These are phyloP conservation scores for Phytopythium montanum DNA, from an alignment of 352 stramenopile species.

Conservation along the genomic window DNA sequence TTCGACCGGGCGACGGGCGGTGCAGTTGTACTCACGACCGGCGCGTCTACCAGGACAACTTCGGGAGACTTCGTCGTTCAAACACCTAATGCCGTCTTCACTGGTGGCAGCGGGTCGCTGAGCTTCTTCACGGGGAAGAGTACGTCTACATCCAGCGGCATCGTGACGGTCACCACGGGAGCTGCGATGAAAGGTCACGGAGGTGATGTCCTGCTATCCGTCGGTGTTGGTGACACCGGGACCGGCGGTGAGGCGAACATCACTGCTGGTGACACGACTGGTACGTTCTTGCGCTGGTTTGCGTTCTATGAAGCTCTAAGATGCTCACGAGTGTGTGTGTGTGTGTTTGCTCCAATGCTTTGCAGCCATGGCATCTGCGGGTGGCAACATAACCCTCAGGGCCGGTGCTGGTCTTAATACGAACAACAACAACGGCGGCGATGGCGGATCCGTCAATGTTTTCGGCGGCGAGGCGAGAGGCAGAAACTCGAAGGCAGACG, in stretches of 20 bases:
- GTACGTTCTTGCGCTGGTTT: conserved; percentile 22
- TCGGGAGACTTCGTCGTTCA: conserved; percentile 55
- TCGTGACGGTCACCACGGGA: conserved; percentile 28
- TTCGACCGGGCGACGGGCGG: conserved; percentile 54
- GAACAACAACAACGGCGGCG: conserved; percentile 45
- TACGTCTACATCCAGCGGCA: conserved; percentile 28
- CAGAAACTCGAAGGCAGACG: conserved; percentile 29
- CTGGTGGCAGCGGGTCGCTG: conserved; percentile 52
- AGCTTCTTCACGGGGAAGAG: conserved; percentile 31
- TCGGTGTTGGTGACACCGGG: conserved; percentile 28
- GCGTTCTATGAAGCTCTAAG: background rate
- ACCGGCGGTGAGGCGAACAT: conserved; percentile 52
- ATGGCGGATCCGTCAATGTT: conserved; percentile 53
- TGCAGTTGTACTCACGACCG: conserved; percentile 49
- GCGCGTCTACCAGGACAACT: conserved; percentile 47
- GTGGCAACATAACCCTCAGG: conserved; percentile 44
- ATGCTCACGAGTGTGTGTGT: background rate
- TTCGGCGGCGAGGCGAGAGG: conserved; percentile 56
- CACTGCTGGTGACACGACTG: conserved; percentile 64
- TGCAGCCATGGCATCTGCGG: conserved; percentile 29
- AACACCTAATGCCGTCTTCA: conserved; percentile 43
- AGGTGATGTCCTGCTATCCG: conserved; percentile 29
- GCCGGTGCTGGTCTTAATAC: conserved; percentile 50
- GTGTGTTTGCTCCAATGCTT: background rate
- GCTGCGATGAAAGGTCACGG: conserved; percentile 34